phyloP scores from a whole-genome alignment of 352 stramenopile species.

The Lagenidium sp. region DNA sequence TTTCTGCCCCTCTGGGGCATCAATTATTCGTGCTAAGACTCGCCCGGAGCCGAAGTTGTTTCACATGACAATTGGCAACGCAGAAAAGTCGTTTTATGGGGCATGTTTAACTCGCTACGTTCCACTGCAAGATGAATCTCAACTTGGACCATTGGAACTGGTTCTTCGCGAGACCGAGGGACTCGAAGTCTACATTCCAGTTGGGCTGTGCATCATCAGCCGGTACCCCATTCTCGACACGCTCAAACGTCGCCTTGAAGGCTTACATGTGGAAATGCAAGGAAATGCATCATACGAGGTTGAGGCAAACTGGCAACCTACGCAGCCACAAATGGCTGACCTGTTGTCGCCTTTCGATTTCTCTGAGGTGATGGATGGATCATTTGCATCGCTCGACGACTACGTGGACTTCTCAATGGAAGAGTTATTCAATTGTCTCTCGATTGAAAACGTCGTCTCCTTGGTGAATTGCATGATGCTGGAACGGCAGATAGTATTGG shows the following conservation, averaged over 20 bases:
- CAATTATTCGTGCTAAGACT: conserved; percentile 50
- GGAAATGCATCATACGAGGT: conserved; percentile 43
- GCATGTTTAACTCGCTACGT: conserved; percentile 79
- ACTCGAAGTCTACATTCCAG: conserved; percentile 67
- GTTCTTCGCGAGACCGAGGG: conserved; percentile 76
- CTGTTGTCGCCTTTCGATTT: conserved; percentile 69
- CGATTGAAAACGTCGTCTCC: conserved; percentile 53
- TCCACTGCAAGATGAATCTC: conserved; percentile 44
- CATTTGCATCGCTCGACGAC: conserved; percentile 36
- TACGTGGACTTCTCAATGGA: conserved; percentile 80
- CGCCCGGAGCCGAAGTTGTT: conserved; percentile 60
- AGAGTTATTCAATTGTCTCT: conserved; percentile 72
- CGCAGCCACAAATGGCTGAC: conserved; percentile 38
- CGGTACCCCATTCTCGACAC: conserved; percentile 76
- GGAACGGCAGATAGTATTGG: conserved; percentile 67
- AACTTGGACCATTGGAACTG: conserved; percentile 65
- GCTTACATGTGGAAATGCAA: conserved; percentile 48
- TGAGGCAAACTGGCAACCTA: conserved; percentile 49
- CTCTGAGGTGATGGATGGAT: conserved; percentile 18
- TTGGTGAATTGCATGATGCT: conserved; percentile 69
- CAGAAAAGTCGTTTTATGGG: conserved; percentile 76
- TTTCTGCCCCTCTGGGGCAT: conserved; percentile 49
- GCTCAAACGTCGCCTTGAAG: conserved; percentile 58
- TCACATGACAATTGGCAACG: conserved; percentile 76
- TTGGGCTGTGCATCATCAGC: conserved; percentile 74